Conservation (phyloP, 768 basidiomycete species). For the Pisolithus microcarpus region DNA sequence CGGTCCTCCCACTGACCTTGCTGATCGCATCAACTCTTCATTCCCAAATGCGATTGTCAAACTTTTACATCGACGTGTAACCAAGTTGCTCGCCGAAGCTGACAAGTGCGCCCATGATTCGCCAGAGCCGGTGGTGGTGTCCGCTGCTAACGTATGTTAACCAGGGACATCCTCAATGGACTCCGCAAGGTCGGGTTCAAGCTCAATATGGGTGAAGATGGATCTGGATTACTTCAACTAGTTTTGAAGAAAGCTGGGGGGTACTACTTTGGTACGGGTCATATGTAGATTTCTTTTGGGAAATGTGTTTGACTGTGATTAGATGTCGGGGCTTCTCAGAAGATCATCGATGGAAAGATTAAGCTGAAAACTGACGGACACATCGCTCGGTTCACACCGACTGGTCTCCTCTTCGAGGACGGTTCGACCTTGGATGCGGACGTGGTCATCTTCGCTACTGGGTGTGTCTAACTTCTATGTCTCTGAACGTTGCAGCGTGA, state of each 20-base stretch:
- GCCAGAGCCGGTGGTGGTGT: neutral
- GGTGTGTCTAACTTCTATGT: conserved; percentile 22
- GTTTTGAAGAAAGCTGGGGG: conserved; percentile 50
- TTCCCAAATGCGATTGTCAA: conserved; percentile 31
- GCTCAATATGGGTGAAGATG: conserved; percentile 43
- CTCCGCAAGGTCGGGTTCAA: conserved; percentile 57
- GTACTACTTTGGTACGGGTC: conserved; percentile 54
- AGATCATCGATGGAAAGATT: conserved; percentile 42
- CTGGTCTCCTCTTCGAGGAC: conserved; percentile 35
- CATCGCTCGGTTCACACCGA: conserved; percentile 34
- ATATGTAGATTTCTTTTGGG: neutral
- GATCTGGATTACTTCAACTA: conserved; percentile 44
- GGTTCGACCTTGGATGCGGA: conserved; percentile 43
- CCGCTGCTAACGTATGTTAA: neutral
- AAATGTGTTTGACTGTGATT: neutral
- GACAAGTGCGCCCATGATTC: conserved; percentile 39
- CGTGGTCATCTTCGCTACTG: conserved; percentile 43
- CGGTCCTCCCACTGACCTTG: conserved; percentile 43
- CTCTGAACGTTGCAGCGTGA: neutral
- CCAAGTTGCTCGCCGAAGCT: conserved; percentile 40
- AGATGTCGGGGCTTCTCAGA: conserved; percentile 37
- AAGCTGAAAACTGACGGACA: conserved; percentile 39
- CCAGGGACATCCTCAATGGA: conserved; percentile 46
- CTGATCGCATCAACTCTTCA: conserved; percentile 48
- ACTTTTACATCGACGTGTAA: conserved; percentile 30